Evolutionary conservation across 179 eudicot genomes (phyloP).

Genomic region (Corrigiola litoralis): DNA sequence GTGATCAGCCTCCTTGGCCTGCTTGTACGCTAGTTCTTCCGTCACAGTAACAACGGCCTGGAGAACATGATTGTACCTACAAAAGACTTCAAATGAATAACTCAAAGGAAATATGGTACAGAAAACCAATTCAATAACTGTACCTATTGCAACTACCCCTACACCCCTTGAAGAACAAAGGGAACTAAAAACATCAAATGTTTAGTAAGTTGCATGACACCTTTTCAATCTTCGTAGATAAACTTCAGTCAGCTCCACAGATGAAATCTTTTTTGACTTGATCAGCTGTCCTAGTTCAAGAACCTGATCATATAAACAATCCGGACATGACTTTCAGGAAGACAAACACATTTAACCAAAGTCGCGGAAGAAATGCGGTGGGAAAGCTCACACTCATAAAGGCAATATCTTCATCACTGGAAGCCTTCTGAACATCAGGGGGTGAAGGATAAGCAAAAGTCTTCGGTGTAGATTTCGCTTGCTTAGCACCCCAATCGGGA

Average conservation of each 20-base stretch:
- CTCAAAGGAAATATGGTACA: background rate
- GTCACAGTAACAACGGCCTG: slow-evolving; percentile 83
- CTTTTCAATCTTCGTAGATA: slow-evolving; percentile 79
- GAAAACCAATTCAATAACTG: background rate
- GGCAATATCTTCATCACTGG: slow-evolving; percentile 74
- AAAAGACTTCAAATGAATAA: background rate
- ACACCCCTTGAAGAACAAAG: background rate
- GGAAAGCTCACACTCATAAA: slow-evolving; percentile 72
- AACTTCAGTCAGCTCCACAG: slow-evolving; percentile 70
- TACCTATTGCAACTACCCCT: background rate
- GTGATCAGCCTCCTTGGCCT: slow-evolving; percentile 77
- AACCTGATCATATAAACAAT: slow-evolving; percentile 37
- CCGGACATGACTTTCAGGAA: background rate
- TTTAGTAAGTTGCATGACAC: slow-evolving; percentile 16
- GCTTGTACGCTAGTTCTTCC: slow-evolving; percentile 80
- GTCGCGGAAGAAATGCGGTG: background rate
- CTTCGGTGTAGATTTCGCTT: slow-evolving; percentile 22
- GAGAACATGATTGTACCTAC: slow-evolving; percentile 68
- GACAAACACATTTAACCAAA: background rate
- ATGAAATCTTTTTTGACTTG: slow-evolving; percentile 61
- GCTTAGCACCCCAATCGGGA: slow-evolving; percentile 43
- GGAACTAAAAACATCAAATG: background rate
- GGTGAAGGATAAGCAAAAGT: slow-evolving; percentile 44
- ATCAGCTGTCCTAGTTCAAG: slow-evolving; percentile 87
- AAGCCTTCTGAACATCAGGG: slow-evolving; percentile 47